Conservation (phyloP, 23 red algal genomes). For the Gracilaria gracilis region DNA sequence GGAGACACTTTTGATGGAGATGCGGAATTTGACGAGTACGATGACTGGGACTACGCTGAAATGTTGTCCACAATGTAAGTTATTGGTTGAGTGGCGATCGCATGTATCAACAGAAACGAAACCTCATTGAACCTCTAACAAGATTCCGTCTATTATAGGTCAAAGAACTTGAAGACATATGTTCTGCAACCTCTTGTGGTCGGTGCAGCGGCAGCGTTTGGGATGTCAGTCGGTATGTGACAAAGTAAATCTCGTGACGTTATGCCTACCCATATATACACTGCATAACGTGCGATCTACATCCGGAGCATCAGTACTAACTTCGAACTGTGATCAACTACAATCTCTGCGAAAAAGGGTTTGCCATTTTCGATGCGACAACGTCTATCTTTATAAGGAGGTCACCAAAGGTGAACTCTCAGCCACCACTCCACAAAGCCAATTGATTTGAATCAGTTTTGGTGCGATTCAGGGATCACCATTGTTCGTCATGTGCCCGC, state of each 20-base stretch:
- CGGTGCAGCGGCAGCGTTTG: slow-evolving; percentile 83
- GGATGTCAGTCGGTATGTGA: slow-evolving; percentile 85
- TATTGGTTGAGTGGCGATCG: neutral
- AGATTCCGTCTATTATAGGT: slow-evolving; percentile 25
- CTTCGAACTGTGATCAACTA: neutral
- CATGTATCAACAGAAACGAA: neutral
- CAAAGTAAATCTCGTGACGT: neutral
- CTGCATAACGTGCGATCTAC: too few species aligned
- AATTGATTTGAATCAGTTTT: neutral
- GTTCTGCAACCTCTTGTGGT: slow-evolving; percentile 88
- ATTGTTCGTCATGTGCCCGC: neutral
- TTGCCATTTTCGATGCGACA: slow-evolving; percentile 69
- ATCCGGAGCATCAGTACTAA: too few species aligned
- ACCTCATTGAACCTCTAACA: neutral
- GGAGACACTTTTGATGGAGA: slow-evolving; percentile 71
- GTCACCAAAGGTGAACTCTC: slow-evolving; percentile 8
- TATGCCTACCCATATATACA: neutral
- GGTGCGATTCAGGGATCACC: neutral
- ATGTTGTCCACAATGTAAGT: slow-evolving; percentile 67
- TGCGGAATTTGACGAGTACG: slow-evolving; percentile 73
- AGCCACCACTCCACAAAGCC: neutral
- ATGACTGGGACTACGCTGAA: slow-evolving; percentile 73
- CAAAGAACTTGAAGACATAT: slow-evolving; percentile 71
- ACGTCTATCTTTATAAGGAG: slow-evolving; percentile 47
- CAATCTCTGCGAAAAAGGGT: slow-evolving; percentile 16